These are phyloP conservation scores for Pseudonitzschia pungens DNA, from an alignment of 108 stramenopile genomes.

Conservation along the genomic window DNA sequence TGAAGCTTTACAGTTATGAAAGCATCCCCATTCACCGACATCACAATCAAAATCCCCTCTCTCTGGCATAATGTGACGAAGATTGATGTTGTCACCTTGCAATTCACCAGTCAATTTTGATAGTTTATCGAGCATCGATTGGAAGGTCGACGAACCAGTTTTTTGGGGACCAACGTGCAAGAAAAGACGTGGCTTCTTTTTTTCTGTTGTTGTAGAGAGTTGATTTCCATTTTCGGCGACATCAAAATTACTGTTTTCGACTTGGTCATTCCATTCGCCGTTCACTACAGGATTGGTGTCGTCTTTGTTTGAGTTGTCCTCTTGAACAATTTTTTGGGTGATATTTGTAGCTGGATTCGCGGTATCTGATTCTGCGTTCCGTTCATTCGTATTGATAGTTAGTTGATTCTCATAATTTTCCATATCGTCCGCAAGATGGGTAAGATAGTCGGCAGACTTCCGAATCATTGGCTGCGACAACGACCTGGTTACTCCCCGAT, in stretches of 20 bases:
- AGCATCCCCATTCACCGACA: slow-evolving; percentile 6
- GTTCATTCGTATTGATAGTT: background rate
- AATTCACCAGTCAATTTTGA: slow-evolving; percentile 1
- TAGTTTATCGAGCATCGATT: slow-evolving; percentile 12
- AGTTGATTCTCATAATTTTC: background rate
- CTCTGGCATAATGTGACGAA: background rate
- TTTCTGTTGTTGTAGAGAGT: background rate
- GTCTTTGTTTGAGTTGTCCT: background rate
- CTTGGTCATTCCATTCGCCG: background rate
- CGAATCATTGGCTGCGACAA: slow-evolving; percentile 18
- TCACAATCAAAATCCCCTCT: slow-evolving; percentile 15
- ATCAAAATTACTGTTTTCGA: background rate
- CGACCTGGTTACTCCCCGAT: background rate
- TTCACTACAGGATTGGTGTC: background rate
- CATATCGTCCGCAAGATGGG: background rate
- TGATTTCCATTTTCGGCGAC: background rate
- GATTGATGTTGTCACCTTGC: background rate
- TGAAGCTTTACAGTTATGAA: background rate
- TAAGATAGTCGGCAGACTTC: background rate
- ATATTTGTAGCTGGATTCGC: too few relatives aligned
- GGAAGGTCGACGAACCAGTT: slow-evolving; percentile 14
- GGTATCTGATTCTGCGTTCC: background rate
- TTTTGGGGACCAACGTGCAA: slow-evolving; percentile 20
- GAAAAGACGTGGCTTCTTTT: slow-evolving; percentile 15
- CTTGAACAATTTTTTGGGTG: too few relatives aligned